Base-by-base conservation (phyloP, 1,284 basidiomycete species). In the Naganishia sp. region DNA sequence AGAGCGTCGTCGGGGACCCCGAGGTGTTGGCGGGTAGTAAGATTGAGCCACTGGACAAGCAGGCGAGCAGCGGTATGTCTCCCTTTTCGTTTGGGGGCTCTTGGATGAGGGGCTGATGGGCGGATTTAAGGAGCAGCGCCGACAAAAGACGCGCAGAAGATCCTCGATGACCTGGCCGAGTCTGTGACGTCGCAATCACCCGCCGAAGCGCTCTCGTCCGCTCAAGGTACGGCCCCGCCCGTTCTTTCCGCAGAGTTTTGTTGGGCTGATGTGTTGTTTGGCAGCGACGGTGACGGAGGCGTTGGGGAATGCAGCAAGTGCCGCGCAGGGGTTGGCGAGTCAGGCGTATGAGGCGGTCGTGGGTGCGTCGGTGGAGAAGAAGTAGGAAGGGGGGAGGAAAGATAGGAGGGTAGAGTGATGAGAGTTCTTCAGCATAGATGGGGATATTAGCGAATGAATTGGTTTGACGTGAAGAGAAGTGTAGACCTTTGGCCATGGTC, bases 301-400 rank as follows among this genome's bases (percentile, higher is more conserved):
- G 4, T 16, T 63, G 28, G 48, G 42, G 23, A 43, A 36, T 25
- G 60, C 60, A 21, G 39, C 60, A 3, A 28, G 21, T 2, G 23
- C 60, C 11, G 60, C 60, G n/a, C 49, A 52, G 33, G 60, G 43
- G 18, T 50, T 63, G 9, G 60, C 60, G 60, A 43, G 53, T 10
- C 60, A 63, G 60, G 60, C 60, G 28, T 63, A 63, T 36, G 60
- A 63, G 15, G 60, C 60, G 11, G 50, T 63, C 39, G 7, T 63
- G 49, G 49, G 49, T 6, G 59, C 45, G 28, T 39, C 36, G 7
- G 36, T 1, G 36, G 36, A 39, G 36, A 39, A 39, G 36, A 7
- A 39, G 36, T 39, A 39, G 13, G 28, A 5, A 5, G 28, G 28
- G 9, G 3, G 10, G 9, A 10, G 36, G 10, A 39, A 39, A 2